These are phyloP conservation scores for Cladophialophora yegresii DNA, from an alignment of 2,329 filamentous ascomycete genomes.

Conservation along the genomic window DNA sequence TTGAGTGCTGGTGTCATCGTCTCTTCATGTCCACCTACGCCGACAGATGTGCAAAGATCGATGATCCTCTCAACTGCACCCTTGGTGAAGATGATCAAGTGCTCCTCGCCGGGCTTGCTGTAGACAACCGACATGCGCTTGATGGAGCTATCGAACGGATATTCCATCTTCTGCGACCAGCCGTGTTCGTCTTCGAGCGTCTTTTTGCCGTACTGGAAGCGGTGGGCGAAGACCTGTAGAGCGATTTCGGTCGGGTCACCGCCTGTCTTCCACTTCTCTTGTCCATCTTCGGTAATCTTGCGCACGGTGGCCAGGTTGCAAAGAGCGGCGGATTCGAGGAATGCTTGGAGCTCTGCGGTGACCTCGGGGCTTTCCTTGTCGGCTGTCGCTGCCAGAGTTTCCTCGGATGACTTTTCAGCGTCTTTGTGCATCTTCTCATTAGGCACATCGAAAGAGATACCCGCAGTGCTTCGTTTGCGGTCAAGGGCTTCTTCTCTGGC, in stretches of 20 bases:
- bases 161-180: constrained; percentile 61
- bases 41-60: constrained; percentile 55
- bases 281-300: constrained; percentile 43
- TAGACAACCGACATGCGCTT: constrained; percentile 70
- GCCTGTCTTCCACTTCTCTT: constrained; percentile 56
- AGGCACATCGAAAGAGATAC: constrained; percentile 64
- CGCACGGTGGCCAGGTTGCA: constrained; percentile 58
- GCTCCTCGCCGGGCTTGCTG: constrained; percentile 37
- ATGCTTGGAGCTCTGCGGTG: constrained; percentile 52
- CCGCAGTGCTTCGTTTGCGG: constrained; percentile 61
- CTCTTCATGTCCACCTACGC: constrained; percentile 46
- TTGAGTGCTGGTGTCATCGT: constrained; percentile 43
- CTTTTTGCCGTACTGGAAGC: constrained; percentile 54
- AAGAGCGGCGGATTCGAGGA: constrained; percentile 58
- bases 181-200: constrained; percentile 44
- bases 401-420: constrained; percentile 38
- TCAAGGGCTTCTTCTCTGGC: constrained; percentile 55
- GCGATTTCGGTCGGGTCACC: constrained; percentile 70
- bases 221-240: constrained; percentile 65
- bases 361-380: constrained; percentile 43
- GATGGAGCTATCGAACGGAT: constrained; percentile 65
- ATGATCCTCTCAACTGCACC: constrained; percentile 65
- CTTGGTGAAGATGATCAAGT: constrained; percentile 58
- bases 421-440: constrained; percentile 47
- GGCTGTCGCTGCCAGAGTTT: constrained; percentile 28